A percentile compares a stretch with the other conserved stretches of the same genome.
Evolutionary conservation across 208 protist genomes (phyloP).

Genomic region (Herpetomonas samuelpessoai): DNA sequence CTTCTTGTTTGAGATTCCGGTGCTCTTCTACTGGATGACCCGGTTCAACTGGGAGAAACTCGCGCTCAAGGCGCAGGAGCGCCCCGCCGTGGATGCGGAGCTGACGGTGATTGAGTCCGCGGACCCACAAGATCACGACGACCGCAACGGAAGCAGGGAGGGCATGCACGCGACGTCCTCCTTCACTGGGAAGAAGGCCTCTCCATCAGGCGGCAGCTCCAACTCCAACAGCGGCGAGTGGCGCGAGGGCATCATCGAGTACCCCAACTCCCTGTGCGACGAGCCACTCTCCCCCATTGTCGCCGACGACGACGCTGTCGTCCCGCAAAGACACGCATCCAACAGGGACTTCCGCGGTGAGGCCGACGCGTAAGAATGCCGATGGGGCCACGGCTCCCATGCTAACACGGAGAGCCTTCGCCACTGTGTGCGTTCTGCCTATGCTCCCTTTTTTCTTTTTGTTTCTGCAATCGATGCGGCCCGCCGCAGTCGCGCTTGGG

Average conservation of each 20-base stretch:
- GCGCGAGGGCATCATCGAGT: not conserved
- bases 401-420: no score
- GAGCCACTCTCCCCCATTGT: not conserved
- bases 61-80: slow-evolving; percentile 31
- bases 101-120: not conserved
- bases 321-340: not conserved
- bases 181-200: not conserved
- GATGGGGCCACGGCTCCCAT: no score
- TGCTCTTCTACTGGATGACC: slow-evolving; percentile 41
- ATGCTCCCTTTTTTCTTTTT: not conserved
- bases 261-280: not conserved
- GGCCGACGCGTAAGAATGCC: no score
- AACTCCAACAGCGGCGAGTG: not conserved
- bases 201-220: not conserved
- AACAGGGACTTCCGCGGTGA: no score
- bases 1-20: slow-evolving; percentile 51
- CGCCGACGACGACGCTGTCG: not conserved
- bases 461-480: no score
- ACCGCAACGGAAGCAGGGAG: not conserved
- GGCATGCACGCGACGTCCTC: not conserved
- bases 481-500: no score
- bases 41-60: slow-evolving; percentile 56
- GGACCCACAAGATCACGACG: not conserved
- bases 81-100: not conserved
- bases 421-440: no score